Percentiles rank a stretch among this genome's conserved stretches.
These are phyloP conservation scores for Cladosporium sp. DNA, from an alignment of 2,329 filamentous ascomycete species.

Conservation along the genomic window DNA sequence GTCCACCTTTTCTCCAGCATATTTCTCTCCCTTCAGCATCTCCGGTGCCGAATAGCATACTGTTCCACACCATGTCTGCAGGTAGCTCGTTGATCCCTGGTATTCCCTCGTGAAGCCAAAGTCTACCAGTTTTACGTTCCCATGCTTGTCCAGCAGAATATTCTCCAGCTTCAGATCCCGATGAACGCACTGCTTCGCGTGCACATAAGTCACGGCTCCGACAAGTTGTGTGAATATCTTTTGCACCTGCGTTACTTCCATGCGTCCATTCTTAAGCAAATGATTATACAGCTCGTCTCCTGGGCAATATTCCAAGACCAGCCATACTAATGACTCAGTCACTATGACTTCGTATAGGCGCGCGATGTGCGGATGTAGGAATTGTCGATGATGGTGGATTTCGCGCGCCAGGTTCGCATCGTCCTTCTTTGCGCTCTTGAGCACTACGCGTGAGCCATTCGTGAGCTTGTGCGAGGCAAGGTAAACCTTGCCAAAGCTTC, in stretches of 20 bases:
- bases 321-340: conserved; percentile 90
- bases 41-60: conserved; percentile 97
- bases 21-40: conserved; percentile 98
- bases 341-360: conserved; percentile 97
- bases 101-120: conserved; percentile 98
- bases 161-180: conserved; percentile 96
- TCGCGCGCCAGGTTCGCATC: conserved; percentile 94
- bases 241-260: conserved; percentile 82
- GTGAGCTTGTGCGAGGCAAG: conserved; percentile 94
- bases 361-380: conserved; percentile 95
- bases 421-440: conserved; percentile 95
- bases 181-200: conserved; percentile 92
- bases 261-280: conserved; percentile 77
- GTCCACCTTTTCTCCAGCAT: conserved; percentile 95
- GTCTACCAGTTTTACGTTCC: conserved; percentile 95
- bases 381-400: conserved; percentile 97
- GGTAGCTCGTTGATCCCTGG: conserved; percentile 86
- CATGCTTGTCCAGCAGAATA: conserved; percentile 91
- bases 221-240: conserved; percentile 95
- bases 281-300: conserved; percentile 98
- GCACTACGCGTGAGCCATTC: conserved; percentile 97
- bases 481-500: conserved; percentile 98
- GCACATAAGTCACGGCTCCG: conserved; percentile 90
- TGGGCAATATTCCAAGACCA: conserved; percentile 93
- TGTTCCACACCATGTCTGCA: conserved; percentile 97